phyloP scores from a whole-genome alignment of 179 eudicot species.

The Spinacia oleracea region DNA sequence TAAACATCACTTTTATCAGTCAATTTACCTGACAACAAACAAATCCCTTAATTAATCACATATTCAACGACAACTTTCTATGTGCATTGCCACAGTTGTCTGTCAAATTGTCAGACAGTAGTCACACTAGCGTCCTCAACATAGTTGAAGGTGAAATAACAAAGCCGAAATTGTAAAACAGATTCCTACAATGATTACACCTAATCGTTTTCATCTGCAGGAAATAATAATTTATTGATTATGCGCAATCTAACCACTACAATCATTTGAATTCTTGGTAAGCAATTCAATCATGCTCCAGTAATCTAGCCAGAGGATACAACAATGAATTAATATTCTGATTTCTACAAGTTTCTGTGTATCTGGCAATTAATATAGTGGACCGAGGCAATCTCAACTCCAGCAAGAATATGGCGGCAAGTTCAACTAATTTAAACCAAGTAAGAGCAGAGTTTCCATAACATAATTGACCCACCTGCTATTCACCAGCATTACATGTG shows the following conservation, averaged over 20 bases:
- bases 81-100: background rate
- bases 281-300: background rate
- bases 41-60: background rate
- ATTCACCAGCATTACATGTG: conserved; percentile 38
- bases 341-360: conserved; percentile 8
- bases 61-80: background rate
- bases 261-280: background rate
- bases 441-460: conserved; percentile 13
- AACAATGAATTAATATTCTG: conserved; percentile 24
- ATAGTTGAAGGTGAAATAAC: background rate
- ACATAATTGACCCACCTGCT: conserved; percentile 36
- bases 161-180: background rate
- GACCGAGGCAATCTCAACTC: conserved; percentile 24
- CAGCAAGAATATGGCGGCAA: conserved; percentile 18
- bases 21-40: conserved; percentile 54
- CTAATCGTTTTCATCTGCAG: background rate
- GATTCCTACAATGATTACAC: background rate
- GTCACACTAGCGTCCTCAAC: background rate
- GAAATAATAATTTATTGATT: background rate
- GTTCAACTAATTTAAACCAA: conserved; percentile 18
- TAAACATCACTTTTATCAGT: conserved; percentile 90
- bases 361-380: conserved; percentile 17
- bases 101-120: background rate
- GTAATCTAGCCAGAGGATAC: conserved; percentile 15
- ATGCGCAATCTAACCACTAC: conserved; percentile 5